phyloP scores from a whole-genome alignment of 768 basidiomycete species.

The Lentinus tigrinus region DNA sequence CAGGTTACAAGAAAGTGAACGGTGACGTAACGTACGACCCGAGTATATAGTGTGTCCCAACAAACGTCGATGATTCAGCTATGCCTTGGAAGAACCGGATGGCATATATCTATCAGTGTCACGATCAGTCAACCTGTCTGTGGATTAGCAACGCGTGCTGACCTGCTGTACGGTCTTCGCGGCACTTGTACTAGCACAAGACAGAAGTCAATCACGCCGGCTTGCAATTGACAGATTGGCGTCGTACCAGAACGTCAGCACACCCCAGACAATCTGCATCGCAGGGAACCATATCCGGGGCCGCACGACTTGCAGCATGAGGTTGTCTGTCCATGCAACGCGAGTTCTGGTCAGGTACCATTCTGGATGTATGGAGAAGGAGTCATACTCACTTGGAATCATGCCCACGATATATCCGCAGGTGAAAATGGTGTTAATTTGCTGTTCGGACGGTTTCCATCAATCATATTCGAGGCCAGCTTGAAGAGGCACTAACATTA shows the following conservation, averaged over 20 bases:
- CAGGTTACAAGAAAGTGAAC: background rate
- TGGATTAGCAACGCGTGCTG: background rate
- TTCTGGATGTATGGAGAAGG: background rate
- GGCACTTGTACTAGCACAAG: slow-evolving; percentile 46
- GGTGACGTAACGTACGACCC: slow-evolving; percentile 51
- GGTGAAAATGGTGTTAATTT: slow-evolving; percentile 70
- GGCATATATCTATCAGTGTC: slow-evolving; percentile 49
- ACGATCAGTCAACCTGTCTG: background rate
- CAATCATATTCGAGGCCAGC: background rate
- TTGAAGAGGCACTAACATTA: slow-evolving; percentile 40
- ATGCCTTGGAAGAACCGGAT: slow-evolving; percentile 75
- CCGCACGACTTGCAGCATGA: slow-evolving; percentile 61
- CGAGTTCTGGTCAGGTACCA: background rate
- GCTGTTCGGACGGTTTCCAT: slow-evolving; percentile 29
- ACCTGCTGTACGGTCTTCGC: slow-evolving; percentile 60
- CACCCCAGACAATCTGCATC: slow-evolving; percentile 66
- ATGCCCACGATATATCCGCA: slow-evolving; percentile 76
- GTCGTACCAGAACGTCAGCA: slow-evolving; percentile 60
- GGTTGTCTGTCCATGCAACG: slow-evolving; percentile 45
- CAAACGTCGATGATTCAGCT: slow-evolving; percentile 74
- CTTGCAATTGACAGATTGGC: background rate
- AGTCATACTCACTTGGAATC: slow-evolving; percentile 54
- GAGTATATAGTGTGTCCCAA: slow-evolving; percentile 70
- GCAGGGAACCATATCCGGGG: slow-evolving; percentile 66
- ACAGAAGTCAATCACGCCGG: background rate